Base-by-base conservation (phyloP, 306 rosid genomes). In the Dalbergia oliveri region DNA sequence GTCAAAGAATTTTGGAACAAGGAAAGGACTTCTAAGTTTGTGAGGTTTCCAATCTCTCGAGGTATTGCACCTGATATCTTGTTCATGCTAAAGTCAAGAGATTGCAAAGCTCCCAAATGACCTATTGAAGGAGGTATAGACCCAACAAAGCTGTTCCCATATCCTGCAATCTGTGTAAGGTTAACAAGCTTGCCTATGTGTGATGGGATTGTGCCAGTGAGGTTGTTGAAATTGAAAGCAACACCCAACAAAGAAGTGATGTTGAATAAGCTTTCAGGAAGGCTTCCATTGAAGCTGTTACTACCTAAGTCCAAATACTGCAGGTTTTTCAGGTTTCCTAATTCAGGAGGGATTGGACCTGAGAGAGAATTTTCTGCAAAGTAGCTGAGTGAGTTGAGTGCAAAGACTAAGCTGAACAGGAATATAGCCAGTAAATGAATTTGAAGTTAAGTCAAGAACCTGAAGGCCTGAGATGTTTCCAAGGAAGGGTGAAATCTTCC, bases 401-500 rank as follows among this genome's bases (percentile, higher is more conserved):
- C 95, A 88, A 47, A 51, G 84, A 73, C 91, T 87, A 63, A 91
- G 84, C 62, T 90, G 84, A 83, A 79, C 44, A 61, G 97, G 98
- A 84, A 94, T 88, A 66, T 31, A 44, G 14, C 94, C 97, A 16
- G 88, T 67, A 73, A 92, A 92, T n/a, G 89, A 89, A 63, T 92
- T 94, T 57, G 84, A 76, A 79, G 89, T 56, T 61, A 94, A 65
- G 75, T 92, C 97, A 84, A 94, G 88, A 92, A 89, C 86, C 88
- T 89, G 93, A 82, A 94, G 98, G 76, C 73, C 70, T 14, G 98
- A 90, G 75, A 94, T 50, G 84, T 94, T 94, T 41, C 94, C 96
- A 6, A 94, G 78, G 87, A 89, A 90, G 8, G 96, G 96, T 56
- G 98, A 85, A 70, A 94, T 75, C 84, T 82, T 33, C 50, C 98